A percentile compares a stretch with the other conserved stretches of the same genome.
phyloP scores from a whole-genome alignment of 1,284 basidiomycete genomes.

The Hymenochaete sp. region DNA sequence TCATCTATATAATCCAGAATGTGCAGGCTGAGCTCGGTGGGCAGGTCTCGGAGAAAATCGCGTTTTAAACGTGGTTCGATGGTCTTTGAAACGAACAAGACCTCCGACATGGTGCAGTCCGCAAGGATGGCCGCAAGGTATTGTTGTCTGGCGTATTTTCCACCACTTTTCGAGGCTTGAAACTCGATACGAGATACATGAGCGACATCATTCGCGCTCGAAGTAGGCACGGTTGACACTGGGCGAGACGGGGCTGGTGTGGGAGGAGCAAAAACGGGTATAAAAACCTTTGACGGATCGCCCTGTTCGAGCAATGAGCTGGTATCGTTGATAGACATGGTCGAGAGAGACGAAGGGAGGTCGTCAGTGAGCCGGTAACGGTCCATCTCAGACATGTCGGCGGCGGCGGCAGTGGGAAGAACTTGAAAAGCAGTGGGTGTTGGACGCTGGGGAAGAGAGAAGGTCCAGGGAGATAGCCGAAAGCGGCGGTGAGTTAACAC shows the following conservation, averaged over 20 bases:
- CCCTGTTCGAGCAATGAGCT: not conserved
- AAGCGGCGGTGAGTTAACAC: too few relatives aligned
- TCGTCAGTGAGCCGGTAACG: not conserved
- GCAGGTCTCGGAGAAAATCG: slow-evolving; percentile 79
- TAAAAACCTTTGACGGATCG: slow-evolving; percentile 34
- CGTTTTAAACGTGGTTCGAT: slow-evolving; percentile 79
- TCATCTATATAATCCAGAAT: slow-evolving; percentile 81
- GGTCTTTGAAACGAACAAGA: slow-evolving; percentile 67
- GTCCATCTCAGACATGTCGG: too few relatives aligned
- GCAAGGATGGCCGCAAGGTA: slow-evolving; percentile 58
- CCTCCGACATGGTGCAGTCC: slow-evolving; percentile 65
- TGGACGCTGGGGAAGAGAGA: too few relatives aligned
- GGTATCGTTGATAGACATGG: slow-evolving; percentile 5
- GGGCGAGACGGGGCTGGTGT: slow-evolving; percentile 58
- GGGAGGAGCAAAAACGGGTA: slow-evolving; percentile 55
- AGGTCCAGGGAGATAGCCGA: too few relatives aligned
- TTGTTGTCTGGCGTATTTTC: slow-evolving; percentile 41
- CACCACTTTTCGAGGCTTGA: slow-evolving; percentile 28
- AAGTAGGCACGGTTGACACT: slow-evolving; percentile 16
- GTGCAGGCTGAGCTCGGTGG: slow-evolving; percentile 77
- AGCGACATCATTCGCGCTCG: slow-evolving; percentile 23
- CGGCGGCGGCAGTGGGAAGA: too few relatives aligned
- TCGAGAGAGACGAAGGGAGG: not conserved
- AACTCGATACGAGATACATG: slow-evolving; percentile 31
- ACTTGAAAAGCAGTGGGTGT: too few relatives aligned